Conservation (phyloP, 1,139 yeast genomes). For the Geotrichum klebahnii region DNA sequence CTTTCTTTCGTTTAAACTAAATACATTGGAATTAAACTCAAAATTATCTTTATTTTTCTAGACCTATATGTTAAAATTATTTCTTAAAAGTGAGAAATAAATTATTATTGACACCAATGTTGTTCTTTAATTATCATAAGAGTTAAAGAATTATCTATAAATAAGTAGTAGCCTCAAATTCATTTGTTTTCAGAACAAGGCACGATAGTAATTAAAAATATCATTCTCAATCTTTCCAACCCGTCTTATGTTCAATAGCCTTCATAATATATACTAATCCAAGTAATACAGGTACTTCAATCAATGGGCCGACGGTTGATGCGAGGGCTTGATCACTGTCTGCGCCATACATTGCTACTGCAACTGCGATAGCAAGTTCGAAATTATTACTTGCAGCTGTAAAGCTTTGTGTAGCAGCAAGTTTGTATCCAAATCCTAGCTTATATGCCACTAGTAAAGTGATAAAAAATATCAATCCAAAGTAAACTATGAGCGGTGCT, state of each 20-base stretch:
- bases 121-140: no score
- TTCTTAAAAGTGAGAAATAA: no score
- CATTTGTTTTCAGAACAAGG: no score
- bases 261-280: constrained; percentile 45
- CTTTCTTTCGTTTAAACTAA: no score
- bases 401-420: constrained; percentile 51
- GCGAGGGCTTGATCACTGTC: constrained; percentile 55
- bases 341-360: constrained; percentile 52
- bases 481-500: constrained; percentile 51
- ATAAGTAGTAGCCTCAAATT: no score
- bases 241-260: constrained; percentile 29
- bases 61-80: no score
- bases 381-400: constrained; percentile 58
- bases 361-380: constrained; percentile 53
- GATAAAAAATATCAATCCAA: constrained; percentile 48
- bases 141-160: no score
- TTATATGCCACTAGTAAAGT: constrained; percentile 37
- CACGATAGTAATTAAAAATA: no score
- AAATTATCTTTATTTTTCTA: no score
- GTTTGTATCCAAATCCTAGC: constrained; percentile 43
- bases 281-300: constrained; percentile 54
- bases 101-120: no score
- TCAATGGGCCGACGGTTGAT: constrained; percentile 57
- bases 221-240: no score
- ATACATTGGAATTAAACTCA: no score